These are phyloP conservation scores for Backusella westeae DNA, from an alignment of 192 early-diverging fungal species.

Conservation along the genomic window DNA sequence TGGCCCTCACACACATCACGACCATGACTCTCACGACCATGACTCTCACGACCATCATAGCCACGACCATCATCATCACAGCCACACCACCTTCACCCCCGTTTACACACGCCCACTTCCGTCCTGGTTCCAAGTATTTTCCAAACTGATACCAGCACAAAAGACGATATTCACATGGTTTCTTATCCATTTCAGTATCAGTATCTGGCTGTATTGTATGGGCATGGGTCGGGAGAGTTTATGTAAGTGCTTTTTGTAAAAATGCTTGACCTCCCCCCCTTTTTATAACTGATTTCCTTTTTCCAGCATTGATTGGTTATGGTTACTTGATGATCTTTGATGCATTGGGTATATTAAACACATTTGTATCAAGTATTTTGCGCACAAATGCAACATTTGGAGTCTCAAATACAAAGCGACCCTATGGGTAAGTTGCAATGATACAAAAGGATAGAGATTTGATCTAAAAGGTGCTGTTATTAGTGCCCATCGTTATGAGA, in stretches of 20 bases:
- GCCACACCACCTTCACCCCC: background rate
- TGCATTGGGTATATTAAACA: constrained; percentile 54
- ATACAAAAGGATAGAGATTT: background rate
- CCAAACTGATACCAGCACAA: constrained; percentile 40
- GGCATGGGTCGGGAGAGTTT: constrained; percentile 45
- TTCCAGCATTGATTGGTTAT: constrained; percentile 43
- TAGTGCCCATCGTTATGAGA: constrained; percentile 52
- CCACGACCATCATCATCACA: constrained; percentile 12
- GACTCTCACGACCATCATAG: constrained; percentile 25
- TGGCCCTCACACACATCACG: constrained; percentile 21
- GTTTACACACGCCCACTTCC: constrained; percentile 36
- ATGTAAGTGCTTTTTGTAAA: constrained; percentile 32
- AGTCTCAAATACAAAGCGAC: constrained; percentile 46
- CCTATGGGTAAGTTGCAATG: constrained; percentile 48
- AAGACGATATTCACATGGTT: constrained; percentile 58
- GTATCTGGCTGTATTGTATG: constrained; percentile 41
- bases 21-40: constrained; percentile 7
- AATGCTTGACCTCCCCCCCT: background rate
- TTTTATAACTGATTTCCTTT: background rate
- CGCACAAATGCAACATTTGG: constrained; percentile 38
- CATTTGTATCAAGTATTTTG: constrained; percentile 50
- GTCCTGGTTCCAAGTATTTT: constrained; percentile 39
- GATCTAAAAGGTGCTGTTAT: background rate
- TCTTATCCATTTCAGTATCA: constrained; percentile 39
- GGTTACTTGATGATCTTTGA: constrained; percentile 55